phyloP scores from a whole-genome alignment of 106 monocot genomes.

The Iris macrosiphon region DNA sequence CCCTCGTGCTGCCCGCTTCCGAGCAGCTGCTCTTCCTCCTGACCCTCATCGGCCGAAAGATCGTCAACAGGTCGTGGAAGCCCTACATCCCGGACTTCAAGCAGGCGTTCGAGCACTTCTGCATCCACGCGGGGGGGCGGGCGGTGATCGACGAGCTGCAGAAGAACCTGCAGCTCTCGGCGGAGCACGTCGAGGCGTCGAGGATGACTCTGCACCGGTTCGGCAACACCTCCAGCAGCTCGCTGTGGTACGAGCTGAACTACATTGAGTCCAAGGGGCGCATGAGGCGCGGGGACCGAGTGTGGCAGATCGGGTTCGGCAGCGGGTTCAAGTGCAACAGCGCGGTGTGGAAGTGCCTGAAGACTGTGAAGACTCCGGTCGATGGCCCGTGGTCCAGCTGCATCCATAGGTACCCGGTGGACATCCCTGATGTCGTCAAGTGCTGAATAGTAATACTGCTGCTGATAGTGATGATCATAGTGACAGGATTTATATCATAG shows the following conservation, averaged over 20 bases:
- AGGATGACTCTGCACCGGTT: constrained; percentile 77
- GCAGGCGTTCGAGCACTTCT: constrained; percentile 84
- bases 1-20: constrained; percentile 6
- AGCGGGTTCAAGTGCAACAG: constrained; percentile 29
- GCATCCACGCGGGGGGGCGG: constrained; percentile 79
- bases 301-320: constrained; percentile 30
- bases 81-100: constrained; percentile 80
- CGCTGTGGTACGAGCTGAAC: constrained; percentile 77
- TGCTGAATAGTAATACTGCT: no score
- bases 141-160: constrained; percentile 85
- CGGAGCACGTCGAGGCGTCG: constrained; percentile 73
- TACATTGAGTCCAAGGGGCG: constrained; percentile 29
- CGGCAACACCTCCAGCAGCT: constrained; percentile 82
- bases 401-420: constrained; percentile 22
- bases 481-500: no score
- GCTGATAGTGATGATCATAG: no score
- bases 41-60: constrained; percentile 5
- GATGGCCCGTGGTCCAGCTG: constrained; percentile 20
- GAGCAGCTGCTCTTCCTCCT: constrained; percentile 15
- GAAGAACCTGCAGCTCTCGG: constrained; percentile 56
- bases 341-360: constrained; percentile 26
- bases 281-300: constrained; percentile 15
- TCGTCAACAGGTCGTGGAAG: constrained; percentile 21
- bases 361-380: not conserved
- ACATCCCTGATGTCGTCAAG: constrained; percentile 22